Conservation (phyloP, 257 asterid species). For the Verbena officinalis region DNA sequence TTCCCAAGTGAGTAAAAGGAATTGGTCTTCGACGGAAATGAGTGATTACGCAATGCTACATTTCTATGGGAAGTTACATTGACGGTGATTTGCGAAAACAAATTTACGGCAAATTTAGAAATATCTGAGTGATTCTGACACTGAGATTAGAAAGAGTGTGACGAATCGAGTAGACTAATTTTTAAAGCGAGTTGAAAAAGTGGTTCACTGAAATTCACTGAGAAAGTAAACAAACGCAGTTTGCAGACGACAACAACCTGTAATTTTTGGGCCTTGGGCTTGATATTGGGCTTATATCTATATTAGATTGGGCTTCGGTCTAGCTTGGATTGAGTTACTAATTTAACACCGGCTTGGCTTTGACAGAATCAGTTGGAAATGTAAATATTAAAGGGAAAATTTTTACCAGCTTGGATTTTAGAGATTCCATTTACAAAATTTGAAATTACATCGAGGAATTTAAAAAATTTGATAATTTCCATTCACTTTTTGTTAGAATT, state of each 20-base stretch:
- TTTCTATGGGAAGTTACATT: not conserved
- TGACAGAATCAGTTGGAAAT: no score
- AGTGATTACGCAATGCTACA: slow-evolving; percentile 10
- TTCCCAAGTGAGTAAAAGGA: not conserved
- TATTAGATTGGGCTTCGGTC: not conserved
- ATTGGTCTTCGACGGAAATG: not conserved
- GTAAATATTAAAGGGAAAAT: no score
- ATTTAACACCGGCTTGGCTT: no score
- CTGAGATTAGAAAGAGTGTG: not conserved
- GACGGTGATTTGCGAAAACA: slow-evolving; percentile 26
- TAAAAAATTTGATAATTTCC: no score
- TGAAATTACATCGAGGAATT: no score
- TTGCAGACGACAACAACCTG: slow-evolving; percentile 10
- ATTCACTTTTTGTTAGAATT: no score
- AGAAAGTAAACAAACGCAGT: slow-evolving; percentile 8
- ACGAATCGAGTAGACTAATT: slow-evolving; percentile 5
- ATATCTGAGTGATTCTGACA: not conserved
- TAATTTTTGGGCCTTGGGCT: not conserved
- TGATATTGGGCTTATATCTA: no score
- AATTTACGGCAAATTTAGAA: not conserved
- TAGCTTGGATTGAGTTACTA: no score
- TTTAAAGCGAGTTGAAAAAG: slow-evolving; percentile 5
- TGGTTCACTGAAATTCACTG: slow-evolving; percentile 12
- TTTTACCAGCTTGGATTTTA: no score
- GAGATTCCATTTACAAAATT: no score